phyloP scores from a whole-genome alignment of 352 stramenopile genomes.

The Phytophthora sansomeana region DNA sequence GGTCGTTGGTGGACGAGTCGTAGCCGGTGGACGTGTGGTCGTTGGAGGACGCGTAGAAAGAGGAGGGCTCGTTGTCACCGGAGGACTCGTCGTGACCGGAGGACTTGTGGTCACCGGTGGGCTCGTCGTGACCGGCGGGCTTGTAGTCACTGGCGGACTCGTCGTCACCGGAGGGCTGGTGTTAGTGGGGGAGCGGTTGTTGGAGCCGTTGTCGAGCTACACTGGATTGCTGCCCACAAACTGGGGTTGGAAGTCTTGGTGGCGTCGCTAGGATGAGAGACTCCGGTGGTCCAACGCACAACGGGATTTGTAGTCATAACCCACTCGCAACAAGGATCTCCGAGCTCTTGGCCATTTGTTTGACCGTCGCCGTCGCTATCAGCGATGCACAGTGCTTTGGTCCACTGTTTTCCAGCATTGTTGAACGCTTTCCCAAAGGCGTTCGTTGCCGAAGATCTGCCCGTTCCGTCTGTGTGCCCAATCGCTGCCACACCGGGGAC shows the following conservation, averaged over 20 bases:
- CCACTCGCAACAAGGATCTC: slow-evolving; percentile 23
- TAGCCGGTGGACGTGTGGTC: neutral
- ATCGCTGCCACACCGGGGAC: slow-evolving; percentile 34
- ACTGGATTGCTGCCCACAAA: slow-evolving; percentile 17
- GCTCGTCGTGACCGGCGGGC: neutral
- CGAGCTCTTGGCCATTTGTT: slow-evolving; percentile 77
- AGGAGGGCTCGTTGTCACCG: too few species aligned
- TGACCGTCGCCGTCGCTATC: slow-evolving; percentile 57
- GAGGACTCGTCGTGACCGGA: neutral
- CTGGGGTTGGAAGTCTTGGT: slow-evolving; percentile 24
- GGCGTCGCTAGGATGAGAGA: slow-evolving; percentile 22
- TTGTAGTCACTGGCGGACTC: neutral
- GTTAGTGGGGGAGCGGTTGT: neutral
- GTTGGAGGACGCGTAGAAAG: neutral
- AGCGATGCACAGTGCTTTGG: slow-evolving; percentile 10
- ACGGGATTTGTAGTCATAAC: slow-evolving; percentile 19
- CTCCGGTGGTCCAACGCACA: slow-evolving; percentile 17
- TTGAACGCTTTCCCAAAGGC: neutral
- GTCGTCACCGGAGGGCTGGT: too few species aligned
- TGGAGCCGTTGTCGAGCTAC: neutral
- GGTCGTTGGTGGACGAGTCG: neutral
- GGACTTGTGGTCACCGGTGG: neutral
- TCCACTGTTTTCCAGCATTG: slow-evolving; percentile 25
- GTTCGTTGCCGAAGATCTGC: neutral
- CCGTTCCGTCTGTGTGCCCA: slow-evolving; percentile 38